Percentiles rank a stretch among this genome's conserved stretches.
Evolutionary conservation across 2,329 filamentous ascomycete species (phyloP).

Genomic region (Fusarium piperis): DNA sequence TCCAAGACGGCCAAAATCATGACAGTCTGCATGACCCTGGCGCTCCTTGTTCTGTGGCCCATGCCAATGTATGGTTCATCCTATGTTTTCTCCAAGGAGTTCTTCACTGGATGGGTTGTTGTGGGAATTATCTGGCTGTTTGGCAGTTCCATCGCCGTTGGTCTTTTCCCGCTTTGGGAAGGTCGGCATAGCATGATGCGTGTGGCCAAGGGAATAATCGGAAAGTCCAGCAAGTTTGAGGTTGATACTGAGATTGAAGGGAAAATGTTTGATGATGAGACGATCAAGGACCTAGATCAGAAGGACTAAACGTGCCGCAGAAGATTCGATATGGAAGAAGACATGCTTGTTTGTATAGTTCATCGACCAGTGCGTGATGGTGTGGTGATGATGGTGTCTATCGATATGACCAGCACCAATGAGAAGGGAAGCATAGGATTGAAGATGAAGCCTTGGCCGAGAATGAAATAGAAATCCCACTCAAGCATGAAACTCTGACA

Average conservation of each 20-base stretch:
- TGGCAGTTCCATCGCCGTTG: constrained; percentile 75
- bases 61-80: constrained; percentile 88
- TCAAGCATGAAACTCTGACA: background rate
- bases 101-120: constrained; percentile 80
- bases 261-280: background rate
- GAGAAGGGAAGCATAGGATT: too few species aligned
- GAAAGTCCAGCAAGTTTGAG: background rate
- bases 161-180: constrained; percentile 84
- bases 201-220: constrained; percentile 30
- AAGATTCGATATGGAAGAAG: too few species aligned
- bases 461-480: too few species aligned
- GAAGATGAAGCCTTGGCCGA: too few species aligned
- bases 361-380: too few species aligned
- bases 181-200: constrained; percentile 59
- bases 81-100: constrained; percentile 69
- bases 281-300: background rate
- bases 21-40: constrained; percentile 63
- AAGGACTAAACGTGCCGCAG: background rate
- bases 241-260: background rate
- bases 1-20: constrained; percentile 57
- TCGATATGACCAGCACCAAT: too few species aligned
- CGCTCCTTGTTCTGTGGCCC: constrained; percentile 85
- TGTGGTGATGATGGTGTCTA: too few species aligned
- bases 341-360: too few species aligned
- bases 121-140: constrained; percentile 80